Percentiles rank a stretch among this genome's conserved stretches.
Conservation (phyloP, 2,329 filamentous ascomycete species). For the Calonectria fujianensis region DNA sequence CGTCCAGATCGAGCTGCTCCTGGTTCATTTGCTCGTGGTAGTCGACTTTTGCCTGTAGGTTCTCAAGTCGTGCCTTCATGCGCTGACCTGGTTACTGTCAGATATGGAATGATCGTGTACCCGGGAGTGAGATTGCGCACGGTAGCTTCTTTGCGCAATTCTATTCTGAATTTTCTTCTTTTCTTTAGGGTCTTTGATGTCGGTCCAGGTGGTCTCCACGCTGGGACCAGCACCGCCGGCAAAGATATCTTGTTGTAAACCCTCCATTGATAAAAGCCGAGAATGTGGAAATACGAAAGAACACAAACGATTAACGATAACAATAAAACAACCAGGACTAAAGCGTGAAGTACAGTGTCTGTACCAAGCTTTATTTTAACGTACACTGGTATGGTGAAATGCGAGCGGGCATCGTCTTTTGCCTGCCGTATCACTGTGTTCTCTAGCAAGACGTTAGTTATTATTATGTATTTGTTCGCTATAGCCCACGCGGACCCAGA, state of each 20-base stretch:
- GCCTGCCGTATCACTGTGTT: not conserved
- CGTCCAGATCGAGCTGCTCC: slow-evolving; percentile 14
- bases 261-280: slow-evolving; percentile 12
- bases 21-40: slow-evolving; percentile 35
- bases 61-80: slow-evolving; percentile 34
- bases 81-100: slow-evolving; percentile 27
- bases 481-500: not conserved
- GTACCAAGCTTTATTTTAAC: not conserved
- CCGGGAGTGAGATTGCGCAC: not conserved
- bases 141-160: slow-evolving; percentile 35
- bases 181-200: slow-evolving; percentile 30
- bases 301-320: not conserved
- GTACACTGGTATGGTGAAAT: not conserved
- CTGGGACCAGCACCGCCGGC: not conserved
- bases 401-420: not conserved
- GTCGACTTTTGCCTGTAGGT: slow-evolving; percentile 32
- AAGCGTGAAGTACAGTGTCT: not conserved
- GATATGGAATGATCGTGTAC: not conserved
- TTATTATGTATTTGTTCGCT: slow-evolving; percentile 10
- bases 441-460: not conserved
- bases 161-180: slow-evolving; percentile 37
- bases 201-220: slow-evolving; percentile 18
- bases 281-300: not conserved
- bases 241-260: not conserved
- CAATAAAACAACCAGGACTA: not conserved